These are phyloP conservation scores for Colletotrichum liaoningense DNA, from an alignment of 2,329 filamentous ascomycete species.

Conservation along the genomic window DNA sequence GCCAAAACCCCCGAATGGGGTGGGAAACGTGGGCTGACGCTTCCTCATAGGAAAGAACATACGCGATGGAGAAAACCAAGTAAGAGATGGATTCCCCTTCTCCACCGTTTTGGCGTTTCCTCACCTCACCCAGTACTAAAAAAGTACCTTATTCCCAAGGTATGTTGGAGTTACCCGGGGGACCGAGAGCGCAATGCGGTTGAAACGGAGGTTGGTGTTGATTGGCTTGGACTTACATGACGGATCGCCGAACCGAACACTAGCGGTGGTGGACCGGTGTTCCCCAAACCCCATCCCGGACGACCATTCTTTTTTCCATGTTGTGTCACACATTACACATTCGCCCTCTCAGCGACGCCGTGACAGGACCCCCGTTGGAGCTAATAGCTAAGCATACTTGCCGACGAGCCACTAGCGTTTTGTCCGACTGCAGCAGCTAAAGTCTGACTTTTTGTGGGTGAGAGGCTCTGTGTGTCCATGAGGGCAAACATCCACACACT, in stretches of 20 bases:
- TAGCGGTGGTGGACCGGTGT: slow-evolving; percentile 29
- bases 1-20: not conserved
- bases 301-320: not conserved
- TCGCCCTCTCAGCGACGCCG: too few relatives aligned
- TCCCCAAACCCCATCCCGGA: slow-evolving; percentile 34
- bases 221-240: slow-evolving; percentile 12
- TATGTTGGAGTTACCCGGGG: slow-evolving; percentile 9
- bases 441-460: slow-evolving; percentile 8
- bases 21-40: not conserved
- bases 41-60: not conserved
- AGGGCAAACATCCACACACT: not conserved
- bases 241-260: slow-evolving; percentile 18
- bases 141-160: not conserved
- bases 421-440: slow-evolving; percentile 13
- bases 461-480: not conserved
- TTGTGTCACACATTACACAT: slow-evolving; percentile 4
- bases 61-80: not conserved
- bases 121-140: not conserved
- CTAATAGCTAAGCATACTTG: slow-evolving; percentile 1
- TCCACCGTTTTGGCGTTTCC: not conserved
- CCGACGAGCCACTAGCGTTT: slow-evolving; percentile 13
- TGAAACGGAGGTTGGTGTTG: slow-evolving; percentile 11
- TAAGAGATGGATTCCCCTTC: not conserved
- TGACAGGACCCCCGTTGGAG: not conserved
- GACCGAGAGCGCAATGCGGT: slow-evolving; percentile 25